Evolutionary conservation across 2,329 filamentous ascomycete genomes (phyloP).

Genomic region (Aspergillus jensenii): DNA sequence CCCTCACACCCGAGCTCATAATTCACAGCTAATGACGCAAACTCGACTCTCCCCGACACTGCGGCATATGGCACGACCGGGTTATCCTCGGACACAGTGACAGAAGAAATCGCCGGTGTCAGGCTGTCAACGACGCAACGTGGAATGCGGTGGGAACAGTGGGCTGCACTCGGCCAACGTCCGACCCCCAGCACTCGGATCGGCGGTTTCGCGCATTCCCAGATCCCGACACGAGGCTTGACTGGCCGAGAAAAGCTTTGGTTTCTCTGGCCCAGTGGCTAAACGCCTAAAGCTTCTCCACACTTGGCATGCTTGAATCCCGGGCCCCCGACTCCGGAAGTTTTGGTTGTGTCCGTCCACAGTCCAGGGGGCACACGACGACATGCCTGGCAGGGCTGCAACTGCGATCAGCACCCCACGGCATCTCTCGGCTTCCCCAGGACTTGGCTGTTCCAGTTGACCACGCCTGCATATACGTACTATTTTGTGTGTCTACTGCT

Average conservation of each 20-base stretch:
- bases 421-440: too few relatives aligned
- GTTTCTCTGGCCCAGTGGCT: not conserved
- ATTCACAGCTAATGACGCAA: too few relatives aligned
- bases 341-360: not conserved
- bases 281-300: not conserved
- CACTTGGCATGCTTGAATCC: too few relatives aligned
- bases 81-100: not conserved
- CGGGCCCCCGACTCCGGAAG: not conserved
- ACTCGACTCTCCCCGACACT: too few relatives aligned
- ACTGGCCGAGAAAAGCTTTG: not conserved
- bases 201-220: not conserved
- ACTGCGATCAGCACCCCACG: too few relatives aligned
- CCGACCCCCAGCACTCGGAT: not conserved
- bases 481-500: too few relatives aligned
- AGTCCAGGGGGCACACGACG: not conserved
- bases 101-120: not conserved
- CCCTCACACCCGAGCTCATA: too few relatives aligned
- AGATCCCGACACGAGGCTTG: slow-evolving; percentile 1
- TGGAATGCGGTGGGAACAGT: not conserved
- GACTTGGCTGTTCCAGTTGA: too few relatives aligned
- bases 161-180: not conserved
- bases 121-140: not conserved
- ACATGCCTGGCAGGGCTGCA: too few relatives aligned
- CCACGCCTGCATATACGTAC: too few relatives aligned
- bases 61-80: not conserved